A percentile compares a stretch with the other conserved stretches of the same genome.
Conservation (phyloP, 305 asterid genomes). For the Stenogyne calaminthoides region DNA sequence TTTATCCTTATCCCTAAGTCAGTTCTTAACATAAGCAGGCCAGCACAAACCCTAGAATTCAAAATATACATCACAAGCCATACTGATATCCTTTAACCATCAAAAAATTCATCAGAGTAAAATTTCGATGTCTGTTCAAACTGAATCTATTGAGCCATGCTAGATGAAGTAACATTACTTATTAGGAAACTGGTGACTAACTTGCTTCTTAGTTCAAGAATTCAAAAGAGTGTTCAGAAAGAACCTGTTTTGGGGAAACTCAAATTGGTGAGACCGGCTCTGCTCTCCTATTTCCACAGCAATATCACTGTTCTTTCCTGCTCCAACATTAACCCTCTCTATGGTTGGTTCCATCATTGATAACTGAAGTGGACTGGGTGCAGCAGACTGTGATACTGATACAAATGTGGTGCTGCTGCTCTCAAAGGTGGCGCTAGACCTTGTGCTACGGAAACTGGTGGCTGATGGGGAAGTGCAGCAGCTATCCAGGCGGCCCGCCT, state of each 20-base stretch:
- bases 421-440: conserved; percentile 78
- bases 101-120: conserved; percentile 4
- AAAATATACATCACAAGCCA: conserved; percentile 6
- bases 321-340: conserved; percentile 51
- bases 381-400: conserved; percentile 64
- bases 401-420: conserved; percentile 62
- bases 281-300: conserved; percentile 39
- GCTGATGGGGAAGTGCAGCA: conserved; percentile 63
- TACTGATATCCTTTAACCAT: not conserved
- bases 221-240: conserved; percentile 32
- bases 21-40: conserved; percentile 14
- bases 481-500: conserved; percentile 50
- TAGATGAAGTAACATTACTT: not conserved
- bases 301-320: conserved; percentile 40
- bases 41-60: not conserved
- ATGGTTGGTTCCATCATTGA: conserved; percentile 51
- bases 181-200: conserved; percentile 1
- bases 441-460: conserved; percentile 76
- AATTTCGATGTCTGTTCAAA: conserved; percentile 18
- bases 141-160: not conserved
- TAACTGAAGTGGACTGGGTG: conserved; percentile 60
- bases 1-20: not conserved
- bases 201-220: conserved; percentile 27
- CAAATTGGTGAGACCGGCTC: conserved; percentile 43
- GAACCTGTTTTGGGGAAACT: conserved; percentile 62